phyloP scores from a whole-genome alignment of 1,139 yeast species.

The Wickerhamiella pararugosa region DNA sequence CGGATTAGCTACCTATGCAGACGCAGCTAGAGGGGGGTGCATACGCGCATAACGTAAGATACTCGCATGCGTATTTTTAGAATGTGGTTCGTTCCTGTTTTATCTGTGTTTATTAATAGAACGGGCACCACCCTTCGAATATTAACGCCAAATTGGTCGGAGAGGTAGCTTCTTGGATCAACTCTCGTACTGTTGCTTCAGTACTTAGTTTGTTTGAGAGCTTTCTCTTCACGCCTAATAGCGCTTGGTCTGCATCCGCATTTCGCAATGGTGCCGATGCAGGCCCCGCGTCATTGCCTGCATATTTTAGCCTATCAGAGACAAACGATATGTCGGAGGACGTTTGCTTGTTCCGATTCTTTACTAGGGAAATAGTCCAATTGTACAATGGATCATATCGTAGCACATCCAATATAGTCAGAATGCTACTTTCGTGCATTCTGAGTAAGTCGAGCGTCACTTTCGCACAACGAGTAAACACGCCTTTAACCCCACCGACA shows the following conservation, averaged over 20 bases:
- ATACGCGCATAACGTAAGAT: too few species aligned
- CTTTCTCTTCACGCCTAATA: slow-evolving; percentile 57
- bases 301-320: neutral
- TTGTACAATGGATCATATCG: slow-evolving; percentile 86
- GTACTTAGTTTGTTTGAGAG: slow-evolving; percentile 58
- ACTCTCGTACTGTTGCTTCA: slow-evolving; percentile 72
- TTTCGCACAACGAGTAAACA: slow-evolving; percentile 59
- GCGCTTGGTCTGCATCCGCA: slow-evolving; percentile 69
- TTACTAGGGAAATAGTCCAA: slow-evolving; percentile 70
- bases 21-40: too few species aligned
- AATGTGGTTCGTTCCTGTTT: neutral
- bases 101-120: slow-evolving; percentile 9
- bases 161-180: slow-evolving; percentile 64
- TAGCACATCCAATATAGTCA: slow-evolving; percentile 72
- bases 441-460: slow-evolving; percentile 57
- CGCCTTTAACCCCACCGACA: slow-evolving; percentile 61
- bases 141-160: slow-evolving; percentile 54
- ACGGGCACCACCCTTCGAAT: slow-evolving; percentile 63
- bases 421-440: slow-evolving; percentile 48
- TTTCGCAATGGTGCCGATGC: slow-evolving; percentile 34
- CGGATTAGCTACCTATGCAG: too few species aligned
- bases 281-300: slow-evolving; percentile 9
- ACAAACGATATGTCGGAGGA: neutral
- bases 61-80: too few species aligned
- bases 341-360: slow-evolving; percentile 16